Evolutionary conservation across 805 yeast species (phyloP), one percentile per base, ranked within the genome.

Genomic region (Zygosaccharomyces gambellarensis): DNA sequence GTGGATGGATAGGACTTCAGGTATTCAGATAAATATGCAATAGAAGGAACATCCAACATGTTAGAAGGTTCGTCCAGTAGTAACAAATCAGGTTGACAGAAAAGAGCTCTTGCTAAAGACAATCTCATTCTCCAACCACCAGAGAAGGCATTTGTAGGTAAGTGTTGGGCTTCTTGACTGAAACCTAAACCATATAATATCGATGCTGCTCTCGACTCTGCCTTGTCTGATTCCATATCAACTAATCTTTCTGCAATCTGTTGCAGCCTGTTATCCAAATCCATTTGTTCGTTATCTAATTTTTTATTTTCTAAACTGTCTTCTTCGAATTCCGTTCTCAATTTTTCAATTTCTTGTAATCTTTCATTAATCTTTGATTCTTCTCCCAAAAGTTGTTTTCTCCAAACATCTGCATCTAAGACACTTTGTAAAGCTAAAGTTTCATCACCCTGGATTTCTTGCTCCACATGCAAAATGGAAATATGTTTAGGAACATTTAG

Each of bases 101-200:
- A 94, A 66, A 94, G 78, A 0, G 99, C 99, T 72, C 99, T 82
- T 3, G 99, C 99, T 52, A 94, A 78, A n/a, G 97, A 87, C 56
- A 94, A 78, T 76, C 99, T 87, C 99, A 94, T 94, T 79, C 99
- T 85, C 99, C 99, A 94, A 82, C 99, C 99, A 80, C 99, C 99
- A 46, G 97, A 90, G 68, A 94, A 94, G 25, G 90, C 79, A 57
- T 89, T 92, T 5, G 98, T 90, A 29, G 96, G 83, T 55, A 76
- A 76, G 42, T 75, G 71, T 68, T 94, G 99, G 5, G 97, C 79
- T 61, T 86, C 95, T 54, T 81, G 80, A 42, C 96, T 83, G 75
- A 94, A 94, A 49, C 99, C 99, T 54, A 94, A 76, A 65, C 99
- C 99, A 55, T 70, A 87, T 55, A 94, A 74, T 52, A 94, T 92